A percentile compares a stretch with the other conserved stretches of the same genome.
Evolutionary conservation across 352 stramenopile genomes (phyloP).

Genomic region (Phytopythium delawarense): DNA sequence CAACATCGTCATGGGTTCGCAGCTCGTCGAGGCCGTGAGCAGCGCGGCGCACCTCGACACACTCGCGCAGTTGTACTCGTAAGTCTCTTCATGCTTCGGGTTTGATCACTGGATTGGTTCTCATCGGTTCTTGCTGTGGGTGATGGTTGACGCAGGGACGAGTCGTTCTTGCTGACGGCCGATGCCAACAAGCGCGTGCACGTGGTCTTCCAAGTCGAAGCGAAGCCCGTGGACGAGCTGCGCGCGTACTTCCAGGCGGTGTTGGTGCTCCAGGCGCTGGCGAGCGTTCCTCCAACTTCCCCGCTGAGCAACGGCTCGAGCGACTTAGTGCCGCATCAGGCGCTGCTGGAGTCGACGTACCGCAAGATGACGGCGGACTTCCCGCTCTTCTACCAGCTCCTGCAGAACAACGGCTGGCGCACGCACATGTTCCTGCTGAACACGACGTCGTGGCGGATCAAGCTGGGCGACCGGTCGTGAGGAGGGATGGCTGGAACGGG

Average conservation of each 20-base stretch:
- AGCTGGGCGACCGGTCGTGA: constrained; percentile 40
- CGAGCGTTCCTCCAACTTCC: constrained; percentile 7
- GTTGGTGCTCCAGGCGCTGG: constrained; percentile 42
- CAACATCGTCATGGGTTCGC: constrained; percentile 54
- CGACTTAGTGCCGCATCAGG: constrained; percentile 8
- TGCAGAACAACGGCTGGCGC: constrained; percentile 59
- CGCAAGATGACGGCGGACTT: constrained; percentile 51
- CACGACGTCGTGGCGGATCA: constrained; percentile 60
- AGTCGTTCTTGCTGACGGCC: constrained; percentile 52
- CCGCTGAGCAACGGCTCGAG: constrained; percentile 10
- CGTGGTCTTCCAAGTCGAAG: constrained; percentile 52
- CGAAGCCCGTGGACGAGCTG: constrained; percentile 56
- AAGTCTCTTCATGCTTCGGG: constrained; percentile 2
- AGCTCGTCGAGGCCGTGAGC: constrained; percentile 36
- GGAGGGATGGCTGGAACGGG: too few species aligned
- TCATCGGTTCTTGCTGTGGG: neutral
- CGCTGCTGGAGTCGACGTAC: constrained; percentile 44
- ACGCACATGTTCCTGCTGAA: constrained; percentile 75
- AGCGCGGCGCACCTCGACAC: constrained; percentile 37
- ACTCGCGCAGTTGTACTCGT: constrained; percentile 53
- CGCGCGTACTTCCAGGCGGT: constrained; percentile 70
- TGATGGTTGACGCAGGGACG: constrained; percentile 29
- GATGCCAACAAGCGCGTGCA: constrained; percentile 24
- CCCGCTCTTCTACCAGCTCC: constrained; percentile 54
- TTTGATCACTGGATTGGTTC: neutral